Base-by-base conservation (phyloP, 2,329 filamentous ascomycete genomes). In the Fusarium pilosicola region DNA sequence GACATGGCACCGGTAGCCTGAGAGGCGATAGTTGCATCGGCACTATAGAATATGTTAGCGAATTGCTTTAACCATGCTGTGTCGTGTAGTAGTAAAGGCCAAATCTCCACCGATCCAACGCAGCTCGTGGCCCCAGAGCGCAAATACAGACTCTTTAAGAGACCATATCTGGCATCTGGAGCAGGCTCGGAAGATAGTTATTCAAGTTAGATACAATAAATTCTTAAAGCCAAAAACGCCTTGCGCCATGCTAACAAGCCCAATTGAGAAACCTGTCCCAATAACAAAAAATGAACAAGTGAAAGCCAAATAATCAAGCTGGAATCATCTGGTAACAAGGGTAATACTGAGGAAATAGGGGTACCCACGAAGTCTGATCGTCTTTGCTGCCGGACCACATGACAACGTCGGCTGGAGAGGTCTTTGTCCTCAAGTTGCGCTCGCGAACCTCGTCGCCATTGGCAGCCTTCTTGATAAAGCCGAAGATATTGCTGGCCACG, bases 311-410 rank as follows among this genome's bases (percentile, higher is more conserved):
- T 56, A 55, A 67, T 70, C 59, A 72, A 63, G 46, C 70, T 52
- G 65, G 66, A 28, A 62, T 54, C 68, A 68, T 65, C 26, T 66
- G 73, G 9, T 66, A 67, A 57, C 26, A 60, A 48, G 60, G 62
- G 36, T 69, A 74, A 57, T 51, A 56, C 71, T 74, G 70, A 74
- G 71, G 66, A 75, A 80, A 70, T 66, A 75, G 80, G 72, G 68
- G 74, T 78, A 91, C 92, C 85, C 86, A 94, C 91, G 93, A 95
- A 78, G 96, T 99, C 85, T 99, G 96, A 76, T 93, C 91, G 80
- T 98, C 96, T 83, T 98, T 98, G 86, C 94, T 97, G 64, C 96
- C 96, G 62, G 94, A 97, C 90, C 95, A 96, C 94, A 98, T 98
- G 81, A 98, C 89, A 49, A 99, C 96, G 82, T 98, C 96, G 49